Conservation (phyloP, 1,284 basidiomycete species). For the Schizophyllum amplum region DNA sequence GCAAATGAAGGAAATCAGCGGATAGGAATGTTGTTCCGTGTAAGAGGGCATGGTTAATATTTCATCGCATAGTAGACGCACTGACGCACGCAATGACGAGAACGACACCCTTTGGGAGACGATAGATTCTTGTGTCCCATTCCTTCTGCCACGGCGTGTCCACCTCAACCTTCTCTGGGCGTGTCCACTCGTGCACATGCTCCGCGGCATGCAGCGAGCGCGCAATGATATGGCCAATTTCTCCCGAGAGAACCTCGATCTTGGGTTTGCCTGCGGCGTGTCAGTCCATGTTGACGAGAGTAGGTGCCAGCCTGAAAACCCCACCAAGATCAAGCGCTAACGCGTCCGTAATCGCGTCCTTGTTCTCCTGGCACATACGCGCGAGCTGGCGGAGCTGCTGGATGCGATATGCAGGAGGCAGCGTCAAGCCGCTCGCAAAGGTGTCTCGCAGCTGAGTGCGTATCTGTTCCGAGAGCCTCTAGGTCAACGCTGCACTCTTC, state of each 20-base stretch:
- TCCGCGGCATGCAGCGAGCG: conserved; percentile 40
- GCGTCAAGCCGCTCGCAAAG: conserved; percentile 55
- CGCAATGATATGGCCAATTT: conserved; percentile 31
- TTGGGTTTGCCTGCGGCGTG: conserved; percentile 41
- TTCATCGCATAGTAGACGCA: background rate
- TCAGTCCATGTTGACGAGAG: too few species aligned
- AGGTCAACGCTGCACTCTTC: too few species aligned
- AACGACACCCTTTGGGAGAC: conserved; percentile 44
- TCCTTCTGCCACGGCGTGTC: conserved; percentile 25
- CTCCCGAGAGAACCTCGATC: conserved; percentile 30
- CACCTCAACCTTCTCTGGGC: conserved; percentile 33
- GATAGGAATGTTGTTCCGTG: too few species aligned
- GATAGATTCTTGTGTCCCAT: conserved; percentile 38
- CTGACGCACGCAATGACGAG: conserved; percentile 29
- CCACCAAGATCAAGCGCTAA: too few species aligned
- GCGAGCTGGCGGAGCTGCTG: conserved; percentile 59
- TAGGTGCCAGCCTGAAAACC: conserved; percentile 23
- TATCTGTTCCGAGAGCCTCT: too few species aligned
- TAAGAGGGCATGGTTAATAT: too few species aligned
- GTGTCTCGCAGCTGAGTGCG: conserved; percentile 40
- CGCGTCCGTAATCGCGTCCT: too few species aligned
- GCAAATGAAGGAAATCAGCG: too few species aligned
- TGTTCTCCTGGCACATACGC: too few species aligned
- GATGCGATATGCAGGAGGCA: conserved; percentile 52
- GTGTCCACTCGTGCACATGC: conserved; percentile 44